These are phyloP conservation scores for Dactylorhiza incarnata DNA, from an alignment of 106 monocot species.

Conservation along the genomic window DNA sequence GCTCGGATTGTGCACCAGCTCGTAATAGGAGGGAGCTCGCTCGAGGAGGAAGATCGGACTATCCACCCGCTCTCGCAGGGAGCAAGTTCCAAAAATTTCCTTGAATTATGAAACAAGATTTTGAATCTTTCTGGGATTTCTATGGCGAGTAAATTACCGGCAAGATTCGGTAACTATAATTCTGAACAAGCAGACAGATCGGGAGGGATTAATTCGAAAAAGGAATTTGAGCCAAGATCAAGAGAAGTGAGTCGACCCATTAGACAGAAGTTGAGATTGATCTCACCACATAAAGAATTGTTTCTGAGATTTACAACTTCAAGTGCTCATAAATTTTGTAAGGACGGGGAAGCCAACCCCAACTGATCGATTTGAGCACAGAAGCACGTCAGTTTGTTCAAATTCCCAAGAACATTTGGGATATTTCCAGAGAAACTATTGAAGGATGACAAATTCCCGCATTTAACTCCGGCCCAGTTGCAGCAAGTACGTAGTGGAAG, in stretches of 20 bases:
- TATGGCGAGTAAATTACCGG: conserved; percentile 46
- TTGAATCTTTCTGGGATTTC: conserved; percentile 63
- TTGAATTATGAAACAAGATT: conserved; percentile 35
- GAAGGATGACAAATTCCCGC: conserved; percentile 18
- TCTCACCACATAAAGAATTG: conserved; percentile 50
- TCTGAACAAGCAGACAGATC: conserved; percentile 32
- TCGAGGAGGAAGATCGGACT: too few relatives aligned
- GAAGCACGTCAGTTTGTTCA: conserved; percentile 36
- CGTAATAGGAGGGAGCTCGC: too few relatives aligned
- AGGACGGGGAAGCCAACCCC: conserved; percentile 50
- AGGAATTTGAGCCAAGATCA: conserved; percentile 60
- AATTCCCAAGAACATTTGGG: conserved; percentile 49
- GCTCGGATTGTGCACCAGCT: too few relatives aligned
- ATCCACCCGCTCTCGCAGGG: too few relatives aligned
- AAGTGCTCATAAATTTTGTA: conserved; percentile 35
- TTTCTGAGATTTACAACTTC: conserved; percentile 45
- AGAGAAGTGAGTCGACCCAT: conserved; percentile 35
- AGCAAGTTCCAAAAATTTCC: conserved; percentile 46
- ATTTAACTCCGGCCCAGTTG: conserved; percentile 32
- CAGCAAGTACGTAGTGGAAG: conserved; percentile 35
- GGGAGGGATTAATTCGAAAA: conserved; percentile 48
- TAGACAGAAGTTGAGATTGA: conserved; percentile 40
- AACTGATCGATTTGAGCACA: conserved; percentile 27
- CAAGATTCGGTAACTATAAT: conserved; percentile 53
- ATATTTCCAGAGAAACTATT: conserved; percentile 59